Base-by-base conservation (phyloP, 768 basidiomycete genomes). In the Cytidiella melzeri region DNA sequence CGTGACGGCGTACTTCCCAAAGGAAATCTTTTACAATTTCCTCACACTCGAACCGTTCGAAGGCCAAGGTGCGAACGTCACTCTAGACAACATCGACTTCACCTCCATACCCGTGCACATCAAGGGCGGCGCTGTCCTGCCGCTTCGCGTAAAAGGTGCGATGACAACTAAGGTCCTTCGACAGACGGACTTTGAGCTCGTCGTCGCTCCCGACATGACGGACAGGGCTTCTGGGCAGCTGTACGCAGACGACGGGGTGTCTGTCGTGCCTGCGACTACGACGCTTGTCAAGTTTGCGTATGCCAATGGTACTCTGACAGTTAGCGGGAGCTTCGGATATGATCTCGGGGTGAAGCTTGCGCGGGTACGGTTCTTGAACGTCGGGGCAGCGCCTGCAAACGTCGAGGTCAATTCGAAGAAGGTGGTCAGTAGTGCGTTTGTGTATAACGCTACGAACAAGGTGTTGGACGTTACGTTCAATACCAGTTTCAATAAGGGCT, bases 11-110 rank as follows among this genome's bases (percentile, higher is more conserved):
- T 85, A 86, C 66, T 73, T 84, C 41, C 83, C 84, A 1, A 62
- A 72, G 6, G 83, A 84, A 56, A 73, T 65, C 40, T 85, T 83
- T 69, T 86, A 85, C 66, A 78, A 85, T 58, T 83, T 82, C 61
- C 50, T 53, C 24, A 78, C 77, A 4, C 67, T 77, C 24, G 62
- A 69, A 7, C 74, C 73, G 2, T 64, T 83, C 28, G 60, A 69
- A 23, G 80, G 80, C n/a, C 48, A 53, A 1, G 83, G 78, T 34
- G 54, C 71, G 20, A 68, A 57, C 3, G 61, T 79, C 18, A 71
- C 69, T 4, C 65, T 81, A 24, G 59, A 55, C 30, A 67, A 79
- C 58, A 67, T 84, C 51, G 65, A 70, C 50, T 75, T 77, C 55
- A 79, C 76, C 4, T 57, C 75, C 26, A 85, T 86, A 45, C 83